These are phyloP conservation scores for Zea luxurians DNA, from an alignment of 176 grass and related monocot genomes.

Conservation along the genomic window DNA sequence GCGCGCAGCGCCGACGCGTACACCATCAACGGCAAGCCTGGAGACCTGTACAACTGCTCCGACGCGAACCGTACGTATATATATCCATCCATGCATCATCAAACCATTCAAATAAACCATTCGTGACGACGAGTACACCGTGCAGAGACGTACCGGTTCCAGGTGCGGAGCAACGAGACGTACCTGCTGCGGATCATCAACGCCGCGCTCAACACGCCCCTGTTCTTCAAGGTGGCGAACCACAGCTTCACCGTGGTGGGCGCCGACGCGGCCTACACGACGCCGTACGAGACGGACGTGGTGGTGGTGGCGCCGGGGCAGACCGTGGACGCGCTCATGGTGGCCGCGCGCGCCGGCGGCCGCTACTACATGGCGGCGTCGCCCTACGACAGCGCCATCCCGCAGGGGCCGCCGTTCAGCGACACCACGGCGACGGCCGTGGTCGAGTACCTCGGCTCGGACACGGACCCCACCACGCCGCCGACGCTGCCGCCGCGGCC, in stretches of 20 bases:
- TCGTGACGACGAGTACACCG: too few species aligned
- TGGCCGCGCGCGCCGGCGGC: not conserved
- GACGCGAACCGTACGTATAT: not conserved
- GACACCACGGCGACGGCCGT: not conserved
- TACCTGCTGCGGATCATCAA: not conserved
- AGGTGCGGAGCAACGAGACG: not conserved
- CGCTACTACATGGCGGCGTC: not conserved
- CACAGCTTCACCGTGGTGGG: not conserved
- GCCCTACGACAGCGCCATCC: not conserved
- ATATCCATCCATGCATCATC: too few species aligned
- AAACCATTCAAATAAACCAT: too few species aligned
- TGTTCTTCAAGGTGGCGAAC: not conserved
- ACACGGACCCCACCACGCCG: not conserved
- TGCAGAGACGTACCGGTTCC: not conserved
- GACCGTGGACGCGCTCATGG: not conserved
- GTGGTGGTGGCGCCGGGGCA: not conserved
- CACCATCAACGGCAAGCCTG: not conserved
- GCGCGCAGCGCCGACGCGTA: not conserved
- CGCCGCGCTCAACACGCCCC: not conserved
- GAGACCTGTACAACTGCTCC: not conserved
- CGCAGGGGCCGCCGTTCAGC: not conserved
- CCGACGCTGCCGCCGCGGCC: not conserved
- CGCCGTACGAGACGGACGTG: not conserved
- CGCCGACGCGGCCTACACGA: not conserved
- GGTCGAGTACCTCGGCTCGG: not conserved